Base-by-base conservation (phyloP, 1,284 basidiomycete genomes). In the Sporisorium scitamineum region DNA sequence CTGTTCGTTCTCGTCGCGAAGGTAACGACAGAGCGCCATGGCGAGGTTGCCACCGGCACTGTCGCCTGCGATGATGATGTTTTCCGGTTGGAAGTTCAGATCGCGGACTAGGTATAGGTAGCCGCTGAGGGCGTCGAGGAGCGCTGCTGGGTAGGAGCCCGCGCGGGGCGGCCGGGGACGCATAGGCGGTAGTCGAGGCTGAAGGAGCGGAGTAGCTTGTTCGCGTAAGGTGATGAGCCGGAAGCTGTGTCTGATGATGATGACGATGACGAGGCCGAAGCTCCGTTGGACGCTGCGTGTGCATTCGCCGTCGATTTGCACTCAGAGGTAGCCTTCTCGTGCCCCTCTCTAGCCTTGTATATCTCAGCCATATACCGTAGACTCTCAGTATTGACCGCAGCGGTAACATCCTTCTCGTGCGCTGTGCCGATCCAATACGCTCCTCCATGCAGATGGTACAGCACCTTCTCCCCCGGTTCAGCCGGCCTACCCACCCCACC, bases 21-120 rank as follows among this genome's bases (percentile, higher is more conserved):
- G 61, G 58, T 85, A 86, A 0, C 85, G 76, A 45, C 82, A 84
- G 41, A 86, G 72, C 0, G 90, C 89, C 3, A 92, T 86, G 0
- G 89, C 90, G 3, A 92, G 86, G 80, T 92, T 92, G 0, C 90
- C 91, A 3, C 92, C 92, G 0, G 92, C 91, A 45, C 89, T 90
- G 80, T 92, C 91, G 20, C 91, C 92, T 8, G 89, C 88, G 27
- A 93, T 79, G 32, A 91, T 82, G 56, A 92, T 89, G 78, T 90
- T 90, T 66, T 87, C 87, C 9, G 80, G 76, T 13, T 61, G 32
- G 45, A 84, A 84, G 14, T 75, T 72, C 10, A 79, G 72, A 9
- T 63, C 52, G 9, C 73, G 64, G 14, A 80, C 70, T 10, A 85
- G 66, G 59, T 85, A 84, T 11, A 78, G 61, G 54, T 83, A 85